Percentiles rank a stretch among this genome's conserved stretches.
Evolutionary conservation across 176 grass and related monocot species (phyloP).

Genomic region (Poa pratensis): DNA sequence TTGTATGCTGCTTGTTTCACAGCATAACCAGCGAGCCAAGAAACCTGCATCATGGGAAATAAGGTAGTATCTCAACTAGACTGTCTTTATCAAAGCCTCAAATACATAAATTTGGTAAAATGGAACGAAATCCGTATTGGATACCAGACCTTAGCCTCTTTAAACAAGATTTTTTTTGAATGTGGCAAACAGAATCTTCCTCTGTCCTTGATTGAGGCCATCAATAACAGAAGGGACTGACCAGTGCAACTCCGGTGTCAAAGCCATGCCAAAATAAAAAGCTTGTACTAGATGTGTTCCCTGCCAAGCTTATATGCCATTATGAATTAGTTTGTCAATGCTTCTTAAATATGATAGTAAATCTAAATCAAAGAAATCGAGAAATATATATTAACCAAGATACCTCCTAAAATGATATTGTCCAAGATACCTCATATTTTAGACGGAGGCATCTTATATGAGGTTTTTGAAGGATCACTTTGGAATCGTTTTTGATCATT

Average conservation of each 20-base stretch:
- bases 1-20: constrained; percentile 56
- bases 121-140: not conserved
- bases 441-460: not conserved
- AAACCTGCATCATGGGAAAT: constrained; percentile 38
- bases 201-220: not conserved
- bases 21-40: constrained; percentile 54
- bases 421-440: too few relatives aligned
- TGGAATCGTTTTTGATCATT: not conserved
- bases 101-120: not conserved
- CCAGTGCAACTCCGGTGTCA: not conserved
- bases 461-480: not conserved
- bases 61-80: too few relatives aligned
- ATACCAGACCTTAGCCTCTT: not conserved
- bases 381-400: not conserved
- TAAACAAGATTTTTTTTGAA: constrained; percentile 4
- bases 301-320: not conserved
- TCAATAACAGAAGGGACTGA: not conserved
- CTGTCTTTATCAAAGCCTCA: not conserved
- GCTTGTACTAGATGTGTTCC: not conserved
- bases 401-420: not conserved
- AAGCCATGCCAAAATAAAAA: not conserved
- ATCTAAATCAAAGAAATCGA: not conserved
- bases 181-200: not conserved
- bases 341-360: not conserved
- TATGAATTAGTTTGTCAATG: not conserved